These are phyloP conservation scores for Warburgia ugandensis DNA, from an alignment of 164 flowering plant genomes.

Conservation along the genomic window DNA sequence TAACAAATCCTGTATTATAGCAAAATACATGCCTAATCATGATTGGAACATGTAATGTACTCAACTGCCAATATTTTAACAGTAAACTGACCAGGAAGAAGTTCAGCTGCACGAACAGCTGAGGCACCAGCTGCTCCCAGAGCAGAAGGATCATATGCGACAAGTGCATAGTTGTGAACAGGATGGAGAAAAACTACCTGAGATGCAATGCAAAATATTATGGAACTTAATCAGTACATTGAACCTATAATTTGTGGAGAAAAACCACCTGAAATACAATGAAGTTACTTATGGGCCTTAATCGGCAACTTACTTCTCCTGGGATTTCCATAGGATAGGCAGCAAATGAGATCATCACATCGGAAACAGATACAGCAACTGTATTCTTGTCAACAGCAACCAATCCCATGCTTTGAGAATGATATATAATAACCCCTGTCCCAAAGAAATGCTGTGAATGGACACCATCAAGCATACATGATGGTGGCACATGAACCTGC, in stretches of 20 bases:
- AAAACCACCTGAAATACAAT: conserved; percentile 66
- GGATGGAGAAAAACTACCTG: conserved; percentile 97
- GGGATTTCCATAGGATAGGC: conserved; percentile 97
- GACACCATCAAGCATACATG: conserved; percentile 94
- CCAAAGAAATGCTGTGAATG: conserved; percentile 94
- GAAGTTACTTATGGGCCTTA: no score
- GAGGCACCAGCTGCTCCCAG: conserved; percentile 73
- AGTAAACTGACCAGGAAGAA: conserved; percentile 66
- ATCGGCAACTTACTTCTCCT: conserved; percentile 56
- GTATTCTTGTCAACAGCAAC: conserved; percentile 88
- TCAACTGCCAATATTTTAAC: not conserved
- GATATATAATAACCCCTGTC: conserved; percentile 80
- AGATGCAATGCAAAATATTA: no score
- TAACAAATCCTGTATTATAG: no score
- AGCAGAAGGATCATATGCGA: conserved; percentile 85
- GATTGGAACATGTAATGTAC: not conserved
- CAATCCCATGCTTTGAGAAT: conserved; percentile 73
- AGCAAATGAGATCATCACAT: conserved; percentile 94
- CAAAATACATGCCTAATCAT: no score
- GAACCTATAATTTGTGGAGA: no score
- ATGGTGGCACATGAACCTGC: conserved; percentile 96
- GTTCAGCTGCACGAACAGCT: conserved; percentile 76
- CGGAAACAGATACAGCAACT: conserved; percentile 83
- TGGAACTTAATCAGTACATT: no score
- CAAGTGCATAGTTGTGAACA: conserved; percentile 88